Conservation (phyloP, 768 basidiomycete genomes). For the Suillus discolor region DNA sequence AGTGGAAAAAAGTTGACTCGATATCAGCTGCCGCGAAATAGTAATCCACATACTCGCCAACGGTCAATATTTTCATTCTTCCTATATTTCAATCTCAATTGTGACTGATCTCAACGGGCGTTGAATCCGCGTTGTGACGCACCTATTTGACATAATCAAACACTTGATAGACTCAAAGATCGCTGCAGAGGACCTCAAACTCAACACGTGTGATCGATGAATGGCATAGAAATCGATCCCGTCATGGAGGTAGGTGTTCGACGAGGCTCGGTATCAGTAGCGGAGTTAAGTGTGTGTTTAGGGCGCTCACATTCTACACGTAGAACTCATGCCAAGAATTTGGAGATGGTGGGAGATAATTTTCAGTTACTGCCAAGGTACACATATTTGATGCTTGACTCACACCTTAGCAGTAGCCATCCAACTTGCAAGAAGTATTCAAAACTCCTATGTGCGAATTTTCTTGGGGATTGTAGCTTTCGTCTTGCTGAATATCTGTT, state of each 20-base stretch:
- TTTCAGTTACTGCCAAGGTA: neutral
- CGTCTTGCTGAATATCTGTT: neutral
- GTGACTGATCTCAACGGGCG: constrained; percentile 70
- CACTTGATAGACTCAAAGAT: constrained; percentile 84
- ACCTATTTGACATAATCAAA: constrained; percentile 97
- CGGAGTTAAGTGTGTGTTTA: constrained; percentile 97
- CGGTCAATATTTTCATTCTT: constrained; percentile 44
- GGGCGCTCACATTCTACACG: constrained; percentile 98
- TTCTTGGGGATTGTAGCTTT: neutral
- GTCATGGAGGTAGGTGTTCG: constrained; percentile 86
- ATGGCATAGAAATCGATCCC: constrained; percentile 89
- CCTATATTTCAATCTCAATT: constrained; percentile 98
- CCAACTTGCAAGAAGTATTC: neutral
- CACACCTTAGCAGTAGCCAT: neutral
- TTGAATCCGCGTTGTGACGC: constrained; percentile 95
- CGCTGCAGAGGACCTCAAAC: constrained; percentile 94
- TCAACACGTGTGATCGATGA: constrained; percentile 97
- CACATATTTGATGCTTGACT: neutral
- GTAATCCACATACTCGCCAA: neutral
- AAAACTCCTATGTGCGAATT: neutral
- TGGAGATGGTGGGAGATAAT: neutral
- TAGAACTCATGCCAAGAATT: constrained; percentile 41
- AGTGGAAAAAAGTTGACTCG: constrained; percentile 60
- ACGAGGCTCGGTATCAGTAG: constrained; percentile 87
- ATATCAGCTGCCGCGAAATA: no score